phyloP scores from a whole-genome alignment of 2,329 filamentous ascomycete genomes.

The Venturia nashicola region DNA sequence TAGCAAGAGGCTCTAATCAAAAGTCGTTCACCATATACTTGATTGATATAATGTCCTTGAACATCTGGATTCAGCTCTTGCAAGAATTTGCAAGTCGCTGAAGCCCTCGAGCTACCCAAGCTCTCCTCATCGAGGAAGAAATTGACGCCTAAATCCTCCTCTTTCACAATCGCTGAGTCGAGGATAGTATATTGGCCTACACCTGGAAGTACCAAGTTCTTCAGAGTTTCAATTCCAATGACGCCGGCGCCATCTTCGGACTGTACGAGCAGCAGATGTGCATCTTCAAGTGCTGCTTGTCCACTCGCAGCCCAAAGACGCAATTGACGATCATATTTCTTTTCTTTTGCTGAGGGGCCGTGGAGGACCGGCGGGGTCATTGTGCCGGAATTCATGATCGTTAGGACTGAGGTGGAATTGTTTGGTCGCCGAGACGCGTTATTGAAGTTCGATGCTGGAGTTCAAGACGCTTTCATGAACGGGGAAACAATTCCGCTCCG shows the following conservation, averaged over 20 bases:
- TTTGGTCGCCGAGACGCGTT: background rate
- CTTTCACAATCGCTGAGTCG: conserved; percentile 63
- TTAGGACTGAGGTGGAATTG: background rate
- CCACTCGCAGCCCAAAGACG: conserved; percentile 90
- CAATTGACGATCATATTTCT: conserved; percentile 82
- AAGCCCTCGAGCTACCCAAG: conserved; percentile 64
- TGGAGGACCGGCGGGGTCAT: conserved; percentile 27
- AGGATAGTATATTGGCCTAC: conserved; percentile 87
- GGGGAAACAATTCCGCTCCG: background rate
- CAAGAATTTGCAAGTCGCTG: conserved; percentile 64
- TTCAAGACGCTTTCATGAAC: background rate
- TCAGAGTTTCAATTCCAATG: conserved; percentile 80
- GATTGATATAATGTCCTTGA: conserved; percentile 54
- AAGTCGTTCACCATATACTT: conserved; percentile 27
- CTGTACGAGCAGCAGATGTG: conserved; percentile 84
- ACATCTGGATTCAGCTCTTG: conserved; percentile 91
- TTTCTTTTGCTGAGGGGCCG: conserved; percentile 35
- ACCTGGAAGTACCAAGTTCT: conserved; percentile 91
- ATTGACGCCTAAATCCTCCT: conserved; percentile 84
- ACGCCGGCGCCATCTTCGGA: conserved; percentile 61
- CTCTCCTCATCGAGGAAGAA: conserved; percentile 83
- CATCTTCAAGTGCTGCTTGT: conserved; percentile 78
- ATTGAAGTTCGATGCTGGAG: background rate
- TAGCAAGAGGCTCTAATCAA: background rate
- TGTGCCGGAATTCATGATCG: conserved; percentile 3